Percentiles rank a stretch among this genome's conserved stretches.
Evolutionary conservation across 768 basidiomycete genomes (phyloP).

Genomic region (Mycena capillaripes): DNA sequence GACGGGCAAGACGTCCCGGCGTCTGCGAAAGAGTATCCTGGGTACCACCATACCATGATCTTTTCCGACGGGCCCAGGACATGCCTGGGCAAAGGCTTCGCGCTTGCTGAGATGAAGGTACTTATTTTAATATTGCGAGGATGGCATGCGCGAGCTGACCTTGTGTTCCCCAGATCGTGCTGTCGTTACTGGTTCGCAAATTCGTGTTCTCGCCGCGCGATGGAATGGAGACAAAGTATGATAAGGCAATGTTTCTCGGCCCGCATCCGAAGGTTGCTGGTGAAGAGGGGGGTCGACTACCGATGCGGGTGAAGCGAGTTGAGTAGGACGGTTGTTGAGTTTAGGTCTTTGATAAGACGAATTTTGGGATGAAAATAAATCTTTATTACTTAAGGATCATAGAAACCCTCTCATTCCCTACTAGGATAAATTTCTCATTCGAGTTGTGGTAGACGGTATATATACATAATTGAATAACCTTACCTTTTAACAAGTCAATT

Average conservation of each 20-base stretch:
- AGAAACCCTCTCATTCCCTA: too few species aligned
- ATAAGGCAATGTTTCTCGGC: constrained; percentile 5
- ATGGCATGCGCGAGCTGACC: background rate
- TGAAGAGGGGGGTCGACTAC: constrained; percentile 37
- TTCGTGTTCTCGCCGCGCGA: constrained; percentile 4
- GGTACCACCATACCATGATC: constrained; percentile 43
- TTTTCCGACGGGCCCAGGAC: constrained; percentile 46
- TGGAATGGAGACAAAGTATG: constrained; percentile 13
- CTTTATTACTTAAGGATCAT: too few species aligned
- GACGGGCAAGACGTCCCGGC: constrained; percentile 16
- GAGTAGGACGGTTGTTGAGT: too few species aligned
- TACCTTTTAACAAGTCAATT: too few species aligned
- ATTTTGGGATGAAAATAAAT: too few species aligned
- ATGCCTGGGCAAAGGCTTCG: constrained; percentile 47
- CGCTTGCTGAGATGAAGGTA: constrained; percentile 45
- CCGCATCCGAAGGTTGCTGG: constrained; percentile 40
- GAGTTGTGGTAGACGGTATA: too few species aligned
- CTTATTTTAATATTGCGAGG: background rate
- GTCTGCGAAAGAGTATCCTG: constrained; percentile 39
- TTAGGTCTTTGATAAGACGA: too few species aligned
- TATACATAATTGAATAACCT: too few species aligned
- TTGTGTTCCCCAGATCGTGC: background rate
- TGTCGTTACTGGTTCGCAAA: constrained; percentile 6
- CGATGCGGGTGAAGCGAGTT: constrained; percentile 40
- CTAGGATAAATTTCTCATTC: too few species aligned